phyloP scores from a whole-genome alignment of 2,329 filamentous ascomycete genomes.

The Fusarium liriodendri region DNA sequence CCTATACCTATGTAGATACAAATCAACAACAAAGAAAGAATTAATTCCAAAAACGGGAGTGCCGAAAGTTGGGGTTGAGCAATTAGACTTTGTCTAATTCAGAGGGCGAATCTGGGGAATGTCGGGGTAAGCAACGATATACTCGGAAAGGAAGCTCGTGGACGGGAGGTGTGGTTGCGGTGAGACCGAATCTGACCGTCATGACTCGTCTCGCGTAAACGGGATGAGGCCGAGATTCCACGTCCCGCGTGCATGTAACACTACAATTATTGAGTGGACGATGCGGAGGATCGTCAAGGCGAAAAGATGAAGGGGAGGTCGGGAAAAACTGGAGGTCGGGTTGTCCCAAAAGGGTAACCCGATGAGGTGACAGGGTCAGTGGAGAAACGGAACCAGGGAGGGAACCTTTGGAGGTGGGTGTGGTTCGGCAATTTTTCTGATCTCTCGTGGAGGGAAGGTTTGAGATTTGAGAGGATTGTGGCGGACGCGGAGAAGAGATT shows the following conservation, averaged over 20 bases:
- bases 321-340: slow-evolving; percentile 14
- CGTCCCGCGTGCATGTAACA: background rate
- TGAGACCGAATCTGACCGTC: background rate
- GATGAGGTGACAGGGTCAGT: background rate
- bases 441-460: background rate
- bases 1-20: slow-evolving; percentile 31
- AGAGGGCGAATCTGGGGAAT: slow-evolving; percentile 15
- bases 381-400: background rate
- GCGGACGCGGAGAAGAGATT: background rate
- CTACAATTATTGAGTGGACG: background rate
- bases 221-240: background rate
- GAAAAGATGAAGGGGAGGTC: background rate
- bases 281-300: slow-evolving; percentile 29
- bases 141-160: background rate
- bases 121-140: slow-evolving; percentile 2
- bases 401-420: slow-evolving; percentile 6
- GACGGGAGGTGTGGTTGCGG: background rate
- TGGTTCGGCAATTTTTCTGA: slow-evolving; percentile 4
- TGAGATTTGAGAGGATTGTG: background rate
- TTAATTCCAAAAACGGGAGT: slow-evolving; percentile 14
- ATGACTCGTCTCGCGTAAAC: background rate
- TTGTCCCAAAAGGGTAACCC: slow-evolving; percentile 35
- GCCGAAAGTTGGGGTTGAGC: slow-evolving; percentile 1
- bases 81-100: slow-evolving; percentile 1
- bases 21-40: slow-evolving; percentile 23